Conservation (phyloP, 2,329 filamentous ascomycete genomes). For the Teratosphaeriaceae sp. region DNA sequence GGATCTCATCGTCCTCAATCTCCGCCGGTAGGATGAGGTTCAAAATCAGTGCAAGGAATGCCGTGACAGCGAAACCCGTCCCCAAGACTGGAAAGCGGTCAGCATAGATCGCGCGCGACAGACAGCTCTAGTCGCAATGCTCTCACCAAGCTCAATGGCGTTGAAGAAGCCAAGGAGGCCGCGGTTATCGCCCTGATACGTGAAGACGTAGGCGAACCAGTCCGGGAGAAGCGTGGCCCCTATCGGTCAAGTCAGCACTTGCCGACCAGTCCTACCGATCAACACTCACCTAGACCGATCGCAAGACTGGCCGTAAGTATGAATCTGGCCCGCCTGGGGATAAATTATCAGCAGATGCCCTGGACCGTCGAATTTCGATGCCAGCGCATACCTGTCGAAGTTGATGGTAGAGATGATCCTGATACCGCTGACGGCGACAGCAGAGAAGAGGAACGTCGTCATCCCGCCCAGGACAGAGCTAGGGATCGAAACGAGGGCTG, state of each 20-base stretch:
- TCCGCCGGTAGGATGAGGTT: slow-evolving; percentile 70
- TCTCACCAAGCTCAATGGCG: slow-evolving; percentile 34
- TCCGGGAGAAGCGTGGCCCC: slow-evolving; percentile 41
- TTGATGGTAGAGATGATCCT: slow-evolving; percentile 65
- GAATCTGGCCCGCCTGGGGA: slow-evolving; percentile 73
- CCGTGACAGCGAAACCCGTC: slow-evolving; percentile 67
- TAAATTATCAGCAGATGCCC: too few species aligned
- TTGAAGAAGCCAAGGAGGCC: slow-evolving; percentile 67
- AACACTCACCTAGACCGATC: slow-evolving; percentile 61
- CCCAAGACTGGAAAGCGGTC: slow-evolving; percentile 29
- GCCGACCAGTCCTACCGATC: too few species aligned
- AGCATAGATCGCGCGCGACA: too few species aligned
- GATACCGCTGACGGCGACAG: slow-evolving; percentile 71
- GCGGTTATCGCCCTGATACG: slow-evolving; percentile 61
- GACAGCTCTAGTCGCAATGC: too few species aligned
- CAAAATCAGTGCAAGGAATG: slow-evolving; percentile 63
- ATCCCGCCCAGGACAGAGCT: slow-evolving; percentile 42
- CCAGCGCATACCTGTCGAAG: too few species aligned
- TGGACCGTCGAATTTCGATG: too few species aligned
- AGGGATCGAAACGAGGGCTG: slow-evolving; percentile 70
- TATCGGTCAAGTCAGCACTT: too few species aligned
- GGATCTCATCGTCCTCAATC: slow-evolving; percentile 55
- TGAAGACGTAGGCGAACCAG: slow-evolving; percentile 55
- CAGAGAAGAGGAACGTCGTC: slow-evolving; percentile 71
- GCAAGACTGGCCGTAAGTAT: slow-evolving; percentile 70